Base-by-base conservation (phyloP, 2,329 filamentous ascomycete genomes). In the Phoma sp. region DNA sequence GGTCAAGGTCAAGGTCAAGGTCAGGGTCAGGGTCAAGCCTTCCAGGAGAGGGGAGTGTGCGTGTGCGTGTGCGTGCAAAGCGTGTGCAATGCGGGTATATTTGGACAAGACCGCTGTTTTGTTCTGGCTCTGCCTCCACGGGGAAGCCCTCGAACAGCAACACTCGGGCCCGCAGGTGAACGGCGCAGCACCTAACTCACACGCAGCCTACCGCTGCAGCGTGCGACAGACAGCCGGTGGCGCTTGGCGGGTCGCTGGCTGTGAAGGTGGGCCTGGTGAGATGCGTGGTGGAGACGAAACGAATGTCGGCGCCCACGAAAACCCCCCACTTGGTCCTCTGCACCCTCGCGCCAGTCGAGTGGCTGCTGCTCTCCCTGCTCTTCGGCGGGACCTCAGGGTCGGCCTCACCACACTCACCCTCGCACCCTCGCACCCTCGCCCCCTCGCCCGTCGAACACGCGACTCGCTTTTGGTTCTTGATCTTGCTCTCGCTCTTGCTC, bases 201-300 rank as follows among this genome's bases (percentile, higher is more conserved):
- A 61, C 37, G 53, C 53, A 57, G 59, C 59, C 43, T 64, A 51
- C 54, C 62, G 57, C 59, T 59, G 55, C 60, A 66, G 60, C 65
- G 55, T 61, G 51, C 65, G 58, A 63, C 58, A 57, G 54, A 41
- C 58, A 59, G 65, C 63, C 56, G 59, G 60, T 62, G 45, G 63
- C 65, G 58, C 60, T 51, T 38, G 52, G 63, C 54, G 61, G 62
- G 61, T 60, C 54, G 57, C 50, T 53, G 50, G 50, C 29, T 47
- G 50, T 22, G 38, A 41, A 47, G 43, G 41, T 15, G 38, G 43
- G 43, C 50, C 50, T 53, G 37, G 45, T 61, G 60, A 58, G 60
- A 56, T 60, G 60, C 44, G 19, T 25, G 47, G 53, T 56, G 53
- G 53, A 32, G 47, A 40, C 41, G 32, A 45, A 43, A 45, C 31